These are phyloP conservation scores for Kodamaea ohmeri DNA, from an alignment of 1,139 yeast species.

Conservation along the genomic window DNA sequence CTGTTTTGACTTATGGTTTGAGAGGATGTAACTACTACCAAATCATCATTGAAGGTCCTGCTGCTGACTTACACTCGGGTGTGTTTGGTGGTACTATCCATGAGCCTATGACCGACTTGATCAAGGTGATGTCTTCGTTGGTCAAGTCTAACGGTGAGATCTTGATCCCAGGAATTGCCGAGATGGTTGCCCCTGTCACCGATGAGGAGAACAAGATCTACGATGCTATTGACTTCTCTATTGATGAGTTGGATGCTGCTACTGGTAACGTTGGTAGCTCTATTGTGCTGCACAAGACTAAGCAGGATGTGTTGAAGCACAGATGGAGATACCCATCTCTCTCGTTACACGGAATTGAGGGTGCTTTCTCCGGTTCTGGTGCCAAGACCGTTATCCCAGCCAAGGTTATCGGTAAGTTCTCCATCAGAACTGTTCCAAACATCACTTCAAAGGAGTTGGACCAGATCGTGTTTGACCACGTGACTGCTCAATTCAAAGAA, in stretches of 20 bases:
- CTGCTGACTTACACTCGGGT: conserved; percentile 96
- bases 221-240: conserved; percentile 80
- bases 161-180: conserved; percentile 80
- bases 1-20: conserved; percentile 94
- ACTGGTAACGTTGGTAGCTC: conserved; percentile 60
- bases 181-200: conserved; percentile 94
- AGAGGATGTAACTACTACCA: conserved; percentile 96
- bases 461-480: conserved; percentile 68
- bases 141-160: conserved; percentile 83
- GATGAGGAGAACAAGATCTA: conserved; percentile 74
- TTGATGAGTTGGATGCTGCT: conserved; percentile 82
- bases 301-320: conserved; percentile 87
- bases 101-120: conserved; percentile 95
- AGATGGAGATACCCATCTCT: conserved; percentile 98
- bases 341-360: conserved; percentile 95
- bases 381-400: conserved; percentile 99
- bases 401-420: conserved; percentile 88
- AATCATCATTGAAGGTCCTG: conserved; percentile 80
- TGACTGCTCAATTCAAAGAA: conserved; percentile 60
- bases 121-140: conserved; percentile 68
- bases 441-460: conserved; percentile 80
- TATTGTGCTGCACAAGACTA: conserved; percentile 72
- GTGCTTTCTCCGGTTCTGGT: conserved; percentile 92
- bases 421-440: conserved; percentile 95
- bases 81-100: conserved; percentile 96